A percentile compares a stretch with the other conserved stretches of the same genome.
Conservation (phyloP, 2,329 filamentous ascomycete genomes). For the Xylaria sp. region DNA sequence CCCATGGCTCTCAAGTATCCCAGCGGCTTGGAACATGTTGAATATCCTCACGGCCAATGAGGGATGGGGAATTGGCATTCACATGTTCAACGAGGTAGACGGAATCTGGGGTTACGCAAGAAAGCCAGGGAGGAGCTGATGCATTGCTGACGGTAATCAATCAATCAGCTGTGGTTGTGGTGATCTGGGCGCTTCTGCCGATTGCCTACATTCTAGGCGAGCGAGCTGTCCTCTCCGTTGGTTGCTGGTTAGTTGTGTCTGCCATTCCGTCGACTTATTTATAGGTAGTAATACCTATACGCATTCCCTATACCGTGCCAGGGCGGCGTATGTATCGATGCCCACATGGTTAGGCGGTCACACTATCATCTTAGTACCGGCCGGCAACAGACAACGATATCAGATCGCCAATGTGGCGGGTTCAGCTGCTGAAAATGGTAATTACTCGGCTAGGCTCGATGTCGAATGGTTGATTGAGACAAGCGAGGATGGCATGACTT, state of each 20-base stretch:
- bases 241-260: not conserved
- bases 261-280: not conserved
- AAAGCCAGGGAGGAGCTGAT: constrained; percentile 26
- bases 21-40: constrained; percentile 25
- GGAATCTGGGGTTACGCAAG: constrained; percentile 29
- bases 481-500: constrained; percentile 23
- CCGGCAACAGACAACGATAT: constrained; percentile 22
- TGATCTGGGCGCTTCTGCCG: constrained; percentile 18
- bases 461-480: constrained; percentile 15
- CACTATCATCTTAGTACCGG: constrained; percentile 10
- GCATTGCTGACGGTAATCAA: constrained; percentile 21
- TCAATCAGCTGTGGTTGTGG: constrained; percentile 17
- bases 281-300: not conserved
- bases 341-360: too few relatives aligned
- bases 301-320: not conserved
- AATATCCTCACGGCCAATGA: constrained; percentile 14
- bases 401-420: constrained; percentile 13
- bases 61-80: constrained; percentile 16
- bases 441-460: constrained; percentile 18
- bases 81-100: constrained; percentile 7
- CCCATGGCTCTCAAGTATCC: constrained; percentile 18
- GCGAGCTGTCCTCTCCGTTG: constrained; percentile 1
- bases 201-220: constrained; percentile 7
- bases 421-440: constrained; percentile 25
- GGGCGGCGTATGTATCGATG: not conserved